A percentile compares a stretch with the other conserved stretches of the same genome.
phyloP scores from a whole-genome alignment of 164 flowering plant species.

The Sedum album region DNA sequence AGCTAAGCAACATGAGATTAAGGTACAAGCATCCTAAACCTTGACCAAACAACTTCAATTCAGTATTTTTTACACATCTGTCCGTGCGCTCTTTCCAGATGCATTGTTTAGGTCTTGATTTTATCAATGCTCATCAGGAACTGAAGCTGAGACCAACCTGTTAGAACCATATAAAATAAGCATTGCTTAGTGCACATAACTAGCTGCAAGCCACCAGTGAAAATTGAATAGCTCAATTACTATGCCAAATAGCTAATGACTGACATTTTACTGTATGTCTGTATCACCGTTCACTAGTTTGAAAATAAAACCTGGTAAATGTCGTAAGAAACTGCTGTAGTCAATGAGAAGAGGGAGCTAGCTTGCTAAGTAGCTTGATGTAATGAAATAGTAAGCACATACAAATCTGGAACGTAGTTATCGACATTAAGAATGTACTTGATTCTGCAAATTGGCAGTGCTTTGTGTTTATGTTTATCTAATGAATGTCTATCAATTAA shows the following conservation, averaged over 20 bases:
- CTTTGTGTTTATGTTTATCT: slow-evolving; percentile 2
- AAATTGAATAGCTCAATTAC: neutral
- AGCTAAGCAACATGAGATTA: neutral
- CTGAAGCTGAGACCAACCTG: neutral
- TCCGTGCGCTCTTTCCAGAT: neutral
- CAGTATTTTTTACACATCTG: neutral
- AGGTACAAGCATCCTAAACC: neutral
- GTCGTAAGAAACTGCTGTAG: neutral
- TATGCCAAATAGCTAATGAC: neutral
- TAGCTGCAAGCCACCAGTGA: neutral
- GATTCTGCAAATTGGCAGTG: neutral
- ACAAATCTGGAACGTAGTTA: neutral
- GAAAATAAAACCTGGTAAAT: neutral
- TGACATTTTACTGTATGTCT: neutral
- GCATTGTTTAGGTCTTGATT: neutral
- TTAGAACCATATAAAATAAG: neutral
- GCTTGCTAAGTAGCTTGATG: neutral
- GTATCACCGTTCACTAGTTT: neutral
- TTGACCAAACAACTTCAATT: neutral
- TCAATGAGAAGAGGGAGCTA: neutral
- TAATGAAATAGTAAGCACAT: neutral
- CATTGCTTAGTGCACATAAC: neutral
- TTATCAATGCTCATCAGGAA: neutral
- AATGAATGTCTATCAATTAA: neutral
- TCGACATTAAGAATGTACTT: neutral